These are phyloP conservation scores for Iodosphaeria phyllophila DNA, from an alignment of 2,329 filamentous ascomycete genomes.

Conservation along the genomic window DNA sequence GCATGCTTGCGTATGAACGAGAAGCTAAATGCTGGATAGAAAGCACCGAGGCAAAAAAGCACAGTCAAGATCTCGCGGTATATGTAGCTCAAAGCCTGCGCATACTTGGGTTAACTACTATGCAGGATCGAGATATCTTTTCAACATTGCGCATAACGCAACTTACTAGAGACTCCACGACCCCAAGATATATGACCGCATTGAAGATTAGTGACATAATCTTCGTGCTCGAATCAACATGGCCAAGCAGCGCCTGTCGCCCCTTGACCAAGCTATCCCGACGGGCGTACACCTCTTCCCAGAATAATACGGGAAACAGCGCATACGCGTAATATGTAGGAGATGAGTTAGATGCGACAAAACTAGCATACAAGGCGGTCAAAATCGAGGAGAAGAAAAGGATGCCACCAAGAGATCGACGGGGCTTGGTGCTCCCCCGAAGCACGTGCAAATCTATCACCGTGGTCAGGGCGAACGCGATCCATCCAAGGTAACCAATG, in stretches of 20 bases:
- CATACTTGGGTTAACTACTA: not conserved
- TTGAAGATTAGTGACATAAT: slow-evolving; percentile 44
- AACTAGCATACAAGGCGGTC: slow-evolving; percentile 58
- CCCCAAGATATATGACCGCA: slow-evolving; percentile 44
- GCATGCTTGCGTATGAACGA: slow-evolving; percentile 51
- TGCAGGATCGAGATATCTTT: not conserved
- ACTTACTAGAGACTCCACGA: slow-evolving; percentile 62
- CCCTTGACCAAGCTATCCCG: slow-evolving; percentile 52
- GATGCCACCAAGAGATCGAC: slow-evolving; percentile 38
- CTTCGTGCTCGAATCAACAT: slow-evolving; percentile 42
- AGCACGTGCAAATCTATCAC: slow-evolving; percentile 81
- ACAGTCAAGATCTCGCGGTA: slow-evolving; percentile 71
- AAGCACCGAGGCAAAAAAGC: slow-evolving; percentile 55
- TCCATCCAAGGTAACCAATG: slow-evolving; percentile 85
- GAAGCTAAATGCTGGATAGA: slow-evolving; percentile 68
- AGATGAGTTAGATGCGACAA: slow-evolving; percentile 64
- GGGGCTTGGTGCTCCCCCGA: slow-evolving; percentile 44
- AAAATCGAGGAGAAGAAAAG: slow-evolving; percentile 58
- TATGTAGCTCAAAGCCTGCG: slow-evolving; percentile 76
- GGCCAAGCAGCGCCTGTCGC: slow-evolving; percentile 45
- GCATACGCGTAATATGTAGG: slow-evolving; percentile 78
- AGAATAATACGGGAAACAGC: slow-evolving; percentile 84
- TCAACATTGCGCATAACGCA: not conserved
- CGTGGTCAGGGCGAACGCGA: slow-evolving; percentile 75
- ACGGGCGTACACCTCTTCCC: slow-evolving; percentile 83